Evolutionary conservation across 2,329 filamentous ascomycete species (phyloP).

Genomic region (Aspergillus sp.): DNA sequence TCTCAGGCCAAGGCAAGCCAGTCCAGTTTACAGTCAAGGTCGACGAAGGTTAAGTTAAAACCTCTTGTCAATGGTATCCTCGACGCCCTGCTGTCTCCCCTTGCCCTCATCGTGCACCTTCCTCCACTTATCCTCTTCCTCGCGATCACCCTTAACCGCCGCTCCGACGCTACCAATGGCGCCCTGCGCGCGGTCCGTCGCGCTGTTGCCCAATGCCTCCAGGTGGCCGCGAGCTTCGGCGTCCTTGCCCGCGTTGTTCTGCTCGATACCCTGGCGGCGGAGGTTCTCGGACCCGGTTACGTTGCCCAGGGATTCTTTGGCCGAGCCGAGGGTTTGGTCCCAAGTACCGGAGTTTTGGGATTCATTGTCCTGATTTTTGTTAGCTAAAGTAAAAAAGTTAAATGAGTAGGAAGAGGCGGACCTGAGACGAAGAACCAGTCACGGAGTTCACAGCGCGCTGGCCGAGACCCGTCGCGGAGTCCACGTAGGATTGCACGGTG

Average conservation of each 20-base stretch:
- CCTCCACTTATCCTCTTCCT: slow-evolving; percentile 57
- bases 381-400: too few relatives aligned
- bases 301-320: slow-evolving; percentile 73
- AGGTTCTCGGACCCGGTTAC: slow-evolving; percentile 66
- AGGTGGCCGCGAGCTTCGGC: slow-evolving; percentile 79
- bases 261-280: slow-evolving; percentile 64
- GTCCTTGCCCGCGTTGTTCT: slow-evolving; percentile 71
- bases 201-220: slow-evolving; percentile 61
- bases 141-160: slow-evolving; percentile 62
- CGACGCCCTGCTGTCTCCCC: slow-evolving; percentile 72
- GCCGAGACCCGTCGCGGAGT: slow-evolving; percentile 62
- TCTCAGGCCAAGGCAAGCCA: slow-evolving; percentile 39
- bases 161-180: slow-evolving; percentile 63
- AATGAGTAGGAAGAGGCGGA: slow-evolving; percentile 18
- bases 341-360: slow-evolving; percentile 65
- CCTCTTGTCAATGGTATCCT: slow-evolving; percentile 37
- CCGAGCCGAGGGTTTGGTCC: slow-evolving; percentile 82
- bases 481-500: slow-evolving; percentile 69
- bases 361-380: slow-evolving; percentile 52
- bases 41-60: too few relatives aligned
- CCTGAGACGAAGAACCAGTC: slow-evolving; percentile 61
- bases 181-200: slow-evolving; percentile 60
- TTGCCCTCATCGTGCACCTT: slow-evolving; percentile 72
- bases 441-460: slow-evolving; percentile 65
- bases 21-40: too few relatives aligned